Percentiles rank a stretch among this genome's conserved stretches.
These are phyloP conservation scores for Blastobotrys mokoenaii DNA, from an alignment of 805 yeast genomes.

Conservation along the genomic window DNA sequence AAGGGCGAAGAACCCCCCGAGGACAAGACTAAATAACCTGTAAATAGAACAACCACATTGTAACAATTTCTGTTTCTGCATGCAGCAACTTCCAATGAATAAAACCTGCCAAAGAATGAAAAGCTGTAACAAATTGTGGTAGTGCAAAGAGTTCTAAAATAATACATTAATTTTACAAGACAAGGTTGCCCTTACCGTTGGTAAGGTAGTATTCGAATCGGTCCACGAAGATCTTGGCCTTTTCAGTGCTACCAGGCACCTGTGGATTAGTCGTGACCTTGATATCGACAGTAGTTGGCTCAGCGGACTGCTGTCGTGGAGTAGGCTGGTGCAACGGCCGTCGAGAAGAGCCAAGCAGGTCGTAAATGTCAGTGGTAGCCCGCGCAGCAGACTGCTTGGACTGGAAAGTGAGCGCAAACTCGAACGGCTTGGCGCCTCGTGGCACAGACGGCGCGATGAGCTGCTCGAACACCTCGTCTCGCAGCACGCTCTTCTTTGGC, in stretches of 20 bases:
- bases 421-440: constrained; percentile 32
- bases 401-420: constrained; percentile 25
- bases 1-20: not conserved
- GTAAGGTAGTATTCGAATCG: constrained; percentile 24
- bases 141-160: no score
- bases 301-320: constrained; percentile 18
- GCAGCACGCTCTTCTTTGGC: constrained; percentile 33
- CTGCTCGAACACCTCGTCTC: constrained; percentile 55
- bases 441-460: constrained; percentile 38
- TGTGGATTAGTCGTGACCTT: constrained; percentile 29
- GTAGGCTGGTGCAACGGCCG: constrained; percentile 6
- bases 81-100: no score
- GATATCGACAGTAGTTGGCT: constrained; percentile 15
- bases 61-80: not conserved
- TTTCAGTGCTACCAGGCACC: constrained; percentile 31
- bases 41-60: not conserved
- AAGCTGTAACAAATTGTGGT: no score
- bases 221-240: constrained; percentile 33
- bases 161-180: constrained; percentile 4
- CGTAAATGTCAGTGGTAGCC: constrained; percentile 22
- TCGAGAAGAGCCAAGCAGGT: constrained; percentile 21
- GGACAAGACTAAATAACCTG: not conserved
- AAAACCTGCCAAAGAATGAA: no score
- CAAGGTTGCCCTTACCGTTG: constrained; percentile 17
- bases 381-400: constrained; percentile 13